phyloP scores from a whole-genome alignment of 805 yeast genomes.

The Pichia membranifaciens region DNA sequence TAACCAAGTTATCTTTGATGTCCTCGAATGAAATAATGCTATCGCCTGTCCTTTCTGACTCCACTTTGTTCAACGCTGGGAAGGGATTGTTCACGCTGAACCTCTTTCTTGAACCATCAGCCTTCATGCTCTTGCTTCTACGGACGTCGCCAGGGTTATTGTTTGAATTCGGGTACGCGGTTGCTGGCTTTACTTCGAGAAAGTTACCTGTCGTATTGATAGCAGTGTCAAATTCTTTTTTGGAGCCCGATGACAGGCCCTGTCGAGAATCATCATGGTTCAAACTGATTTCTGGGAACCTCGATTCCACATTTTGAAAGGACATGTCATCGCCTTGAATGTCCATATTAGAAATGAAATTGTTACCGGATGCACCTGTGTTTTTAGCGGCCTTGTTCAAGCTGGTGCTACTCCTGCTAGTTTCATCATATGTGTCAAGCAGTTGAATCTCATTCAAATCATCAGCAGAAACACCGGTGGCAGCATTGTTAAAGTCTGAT shows the following conservation, averaged over 20 bases:
- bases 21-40: constrained; percentile 12
- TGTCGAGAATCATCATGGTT: not conserved
- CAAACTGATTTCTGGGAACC: constrained; percentile 33
- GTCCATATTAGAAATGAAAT: not conserved
- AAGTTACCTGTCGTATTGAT: not conserved
- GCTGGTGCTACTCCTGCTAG: not conserved
- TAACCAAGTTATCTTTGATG: constrained; percentile 7
- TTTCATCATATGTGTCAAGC: not conserved
- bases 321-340: not conserved
- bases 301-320: constrained; percentile 38
- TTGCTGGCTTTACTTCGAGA: not conserved
- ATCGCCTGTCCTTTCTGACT: constrained; percentile 4
- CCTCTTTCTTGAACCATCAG: constrained; percentile 7
- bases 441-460: not conserved
- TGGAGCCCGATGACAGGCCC: not conserved
- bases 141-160: not conserved
- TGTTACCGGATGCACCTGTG: no score
- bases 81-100: constrained; percentile 26
- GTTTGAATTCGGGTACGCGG: not conserved
- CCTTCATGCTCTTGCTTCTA: constrained; percentile 1
- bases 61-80: constrained; percentile 12
- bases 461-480: not conserved
- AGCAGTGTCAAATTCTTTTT: not conserved
- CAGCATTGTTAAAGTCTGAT: not conserved
- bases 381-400: not conserved